phyloP scores from a whole-genome alignment of 441 rosid species.

The Erodium moschatum region DNA sequence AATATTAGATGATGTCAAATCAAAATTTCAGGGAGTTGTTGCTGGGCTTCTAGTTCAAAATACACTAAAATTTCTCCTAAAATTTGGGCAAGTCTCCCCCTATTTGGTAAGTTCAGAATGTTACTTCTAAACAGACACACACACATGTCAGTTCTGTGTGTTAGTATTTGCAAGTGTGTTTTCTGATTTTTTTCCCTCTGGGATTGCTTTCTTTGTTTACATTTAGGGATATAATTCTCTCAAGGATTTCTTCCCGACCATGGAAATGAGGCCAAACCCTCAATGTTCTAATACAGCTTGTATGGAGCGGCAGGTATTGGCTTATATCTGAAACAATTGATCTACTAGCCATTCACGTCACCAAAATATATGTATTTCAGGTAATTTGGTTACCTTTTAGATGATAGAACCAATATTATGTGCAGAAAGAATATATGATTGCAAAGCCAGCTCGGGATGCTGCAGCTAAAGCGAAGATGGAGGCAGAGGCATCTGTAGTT shows the following conservation, averaged over 20 bases:
- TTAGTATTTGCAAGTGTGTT: neutral
- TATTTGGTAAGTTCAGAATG: slow-evolving; percentile 52
- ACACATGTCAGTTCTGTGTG: neutral
- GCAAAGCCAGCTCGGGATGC: slow-evolving; percentile 83
- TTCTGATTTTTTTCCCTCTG: slow-evolving; percentile 12
- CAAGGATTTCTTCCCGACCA: slow-evolving; percentile 92
- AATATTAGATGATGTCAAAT: slow-evolving; percentile 17
- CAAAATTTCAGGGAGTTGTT: slow-evolving; percentile 73
- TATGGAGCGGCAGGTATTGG: slow-evolving; percentile 76
- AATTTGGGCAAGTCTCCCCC: slow-evolving; percentile 80
- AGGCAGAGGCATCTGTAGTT: slow-evolving; percentile 44
- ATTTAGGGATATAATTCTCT: slow-evolving; percentile 89
- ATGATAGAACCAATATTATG: slow-evolving; percentile 10
- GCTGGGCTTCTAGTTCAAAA: slow-evolving; percentile 93
- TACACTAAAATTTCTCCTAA: slow-evolving; percentile 71
- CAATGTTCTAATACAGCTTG: slow-evolving; percentile 86
- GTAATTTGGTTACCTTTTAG: slow-evolving; percentile 13
- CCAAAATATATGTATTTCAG: slow-evolving; percentile 1
- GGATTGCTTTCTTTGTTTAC: slow-evolving; percentile 20
- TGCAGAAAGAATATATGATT: slow-evolving; percentile 68
- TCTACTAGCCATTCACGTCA: slow-evolving; percentile 4
- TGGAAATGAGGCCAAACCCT: slow-evolving; percentile 94
- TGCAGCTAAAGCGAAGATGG: slow-evolving; percentile 79
- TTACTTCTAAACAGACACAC: neutral
- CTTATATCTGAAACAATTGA: slow-evolving; percentile 10